A percentile compares a stretch with the other conserved stretches of the same genome.
These are phyloP conservation scores for Candida patagonica DNA, from an alignment of 805 yeast species.

Conservation along the genomic window DNA sequence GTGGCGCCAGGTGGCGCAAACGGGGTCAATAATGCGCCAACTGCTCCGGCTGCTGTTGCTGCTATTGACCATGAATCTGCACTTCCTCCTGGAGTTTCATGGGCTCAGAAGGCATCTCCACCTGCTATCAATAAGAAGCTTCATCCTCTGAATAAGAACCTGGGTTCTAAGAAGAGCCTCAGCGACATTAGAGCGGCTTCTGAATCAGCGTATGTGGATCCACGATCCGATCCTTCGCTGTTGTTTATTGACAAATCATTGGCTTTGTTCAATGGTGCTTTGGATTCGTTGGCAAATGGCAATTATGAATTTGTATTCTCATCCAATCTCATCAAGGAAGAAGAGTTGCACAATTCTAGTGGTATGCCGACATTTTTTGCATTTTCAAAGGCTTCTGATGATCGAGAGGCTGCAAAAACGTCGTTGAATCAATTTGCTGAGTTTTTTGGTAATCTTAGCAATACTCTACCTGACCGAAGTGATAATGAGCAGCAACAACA, in stretches of 20 bases:
- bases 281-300: slow-evolving; percentile 17
- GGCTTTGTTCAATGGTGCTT: slow-evolving; percentile 11
- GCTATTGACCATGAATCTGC: slow-evolving; percentile 33
- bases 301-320: slow-evolving; percentile 22
- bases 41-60: slow-evolving; percentile 6
- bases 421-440: not conserved
- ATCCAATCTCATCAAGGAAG: slow-evolving; percentile 17
- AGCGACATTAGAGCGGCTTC: slow-evolving; percentile 25
- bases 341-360: slow-evolving; percentile 17
- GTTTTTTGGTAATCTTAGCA: not conserved
- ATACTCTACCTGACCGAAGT: not conserved
- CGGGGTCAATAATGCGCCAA: slow-evolving; percentile 6
- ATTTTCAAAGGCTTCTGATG: slow-evolving; percentile 14
- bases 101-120: slow-evolving; percentile 38
- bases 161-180: not conserved
- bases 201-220: slow-evolving; percentile 9
- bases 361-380: slow-evolving; percentile 23
- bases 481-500: not conserved
- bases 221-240: too few species aligned
- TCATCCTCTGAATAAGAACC: slow-evolving; percentile 3
- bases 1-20: slow-evolving; percentile 1
- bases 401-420: not conserved
- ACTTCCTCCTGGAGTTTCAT: slow-evolving; percentile 63
- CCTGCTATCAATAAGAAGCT: slow-evolving; percentile 23
- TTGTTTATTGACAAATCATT: slow-evolving; percentile 6